Conservation (phyloP, 371 early-diverging fungal genomes). For the Syncephalastrum sp. region DNA sequence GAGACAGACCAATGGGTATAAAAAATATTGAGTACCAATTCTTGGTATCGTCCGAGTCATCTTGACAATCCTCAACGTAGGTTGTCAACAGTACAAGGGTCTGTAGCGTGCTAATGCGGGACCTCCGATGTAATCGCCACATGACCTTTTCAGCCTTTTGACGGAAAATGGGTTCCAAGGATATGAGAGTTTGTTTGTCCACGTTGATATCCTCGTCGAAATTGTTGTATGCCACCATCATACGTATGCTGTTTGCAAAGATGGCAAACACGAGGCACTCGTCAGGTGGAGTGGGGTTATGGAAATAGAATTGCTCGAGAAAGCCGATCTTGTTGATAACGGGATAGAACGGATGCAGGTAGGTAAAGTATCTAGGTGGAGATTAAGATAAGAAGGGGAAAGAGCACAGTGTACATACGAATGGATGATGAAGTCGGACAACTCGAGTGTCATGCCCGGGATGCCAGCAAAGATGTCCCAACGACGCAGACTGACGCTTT, state of each 20-base stretch:
- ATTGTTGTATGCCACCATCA: slow-evolving; percentile 9
- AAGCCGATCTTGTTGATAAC: slow-evolving; percentile 41
- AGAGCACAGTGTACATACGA: slow-evolving; percentile 14
- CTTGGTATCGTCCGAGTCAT: slow-evolving; percentile 32
- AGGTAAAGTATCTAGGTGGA: slow-evolving; percentile 33
- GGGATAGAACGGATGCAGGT: slow-evolving; percentile 29
- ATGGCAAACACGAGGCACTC: slow-evolving; percentile 33
- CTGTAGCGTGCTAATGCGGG: slow-evolving; percentile 41
- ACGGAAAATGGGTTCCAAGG: slow-evolving; percentile 15
- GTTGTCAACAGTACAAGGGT: slow-evolving; percentile 31
- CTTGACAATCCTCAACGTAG: slow-evolving; percentile 20
- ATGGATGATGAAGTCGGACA: slow-evolving; percentile 30
- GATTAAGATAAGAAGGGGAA: not conserved
- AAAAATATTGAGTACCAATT: slow-evolving; percentile 21
- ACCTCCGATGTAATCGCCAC: slow-evolving; percentile 24
- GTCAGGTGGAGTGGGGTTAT: slow-evolving; percentile 32
- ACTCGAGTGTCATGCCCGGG: slow-evolving; percentile 25
- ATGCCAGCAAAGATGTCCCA: slow-evolving; percentile 23
- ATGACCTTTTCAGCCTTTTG: slow-evolving; percentile 23
- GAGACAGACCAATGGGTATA: not conserved
- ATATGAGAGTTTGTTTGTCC: slow-evolving; percentile 5
- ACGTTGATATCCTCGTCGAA: slow-evolving; percentile 10
- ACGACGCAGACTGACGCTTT: slow-evolving; percentile 9
- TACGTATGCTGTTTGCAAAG: slow-evolving; percentile 18
- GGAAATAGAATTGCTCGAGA: slow-evolving; percentile 37